These are phyloP conservation scores for Colletotrichum tofieldiae DNA, from an alignment of 2,329 filamentous ascomycete genomes.

Conservation along the genomic window DNA sequence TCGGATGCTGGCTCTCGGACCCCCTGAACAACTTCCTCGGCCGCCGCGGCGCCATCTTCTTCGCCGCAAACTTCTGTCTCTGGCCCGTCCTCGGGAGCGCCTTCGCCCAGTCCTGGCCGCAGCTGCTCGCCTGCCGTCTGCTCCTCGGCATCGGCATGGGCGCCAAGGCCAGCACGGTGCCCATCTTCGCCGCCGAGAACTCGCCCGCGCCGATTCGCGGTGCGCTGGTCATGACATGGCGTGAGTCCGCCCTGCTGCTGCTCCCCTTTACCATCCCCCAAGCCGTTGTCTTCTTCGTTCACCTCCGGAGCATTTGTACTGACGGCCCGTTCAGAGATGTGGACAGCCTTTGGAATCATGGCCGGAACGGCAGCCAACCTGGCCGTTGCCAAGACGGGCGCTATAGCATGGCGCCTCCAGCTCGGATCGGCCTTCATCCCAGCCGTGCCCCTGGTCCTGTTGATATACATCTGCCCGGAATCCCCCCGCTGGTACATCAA, in stretches of 20 bases:
- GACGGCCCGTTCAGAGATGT: slow-evolving; percentile 78
- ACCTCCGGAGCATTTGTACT: background rate
- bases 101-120: slow-evolving; percentile 80
- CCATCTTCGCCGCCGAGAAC: slow-evolving; percentile 84
- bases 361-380: slow-evolving; percentile 72
- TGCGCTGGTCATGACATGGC: slow-evolving; percentile 62
- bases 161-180: slow-evolving; percentile 79
- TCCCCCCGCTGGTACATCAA: slow-evolving; percentile 78
- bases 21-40: slow-evolving; percentile 76
- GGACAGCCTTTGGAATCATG: slow-evolving; percentile 70
- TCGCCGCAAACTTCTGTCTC: slow-evolving; percentile 81
- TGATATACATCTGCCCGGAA: slow-evolving; percentile 75
- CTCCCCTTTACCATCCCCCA: too few species aligned
- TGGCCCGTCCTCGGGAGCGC: slow-evolving; percentile 80
- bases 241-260: background rate
- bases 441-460: slow-evolving; percentile 66
- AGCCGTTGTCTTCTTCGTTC: background rate
- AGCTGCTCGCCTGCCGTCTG: slow-evolving; percentile 80
- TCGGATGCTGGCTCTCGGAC: slow-evolving; percentile 82
- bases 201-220: slow-evolving; percentile 79
- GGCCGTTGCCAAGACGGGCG: slow-evolving; percentile 64
- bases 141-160: slow-evolving; percentile 85
- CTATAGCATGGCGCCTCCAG: slow-evolving; percentile 70
- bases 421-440: slow-evolving; percentile 76
- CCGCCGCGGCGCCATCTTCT: slow-evolving; percentile 77